Evolutionary conservation across 2,329 filamentous ascomycete species (phyloP).

Genomic region (Botrytis elliptica): DNA sequence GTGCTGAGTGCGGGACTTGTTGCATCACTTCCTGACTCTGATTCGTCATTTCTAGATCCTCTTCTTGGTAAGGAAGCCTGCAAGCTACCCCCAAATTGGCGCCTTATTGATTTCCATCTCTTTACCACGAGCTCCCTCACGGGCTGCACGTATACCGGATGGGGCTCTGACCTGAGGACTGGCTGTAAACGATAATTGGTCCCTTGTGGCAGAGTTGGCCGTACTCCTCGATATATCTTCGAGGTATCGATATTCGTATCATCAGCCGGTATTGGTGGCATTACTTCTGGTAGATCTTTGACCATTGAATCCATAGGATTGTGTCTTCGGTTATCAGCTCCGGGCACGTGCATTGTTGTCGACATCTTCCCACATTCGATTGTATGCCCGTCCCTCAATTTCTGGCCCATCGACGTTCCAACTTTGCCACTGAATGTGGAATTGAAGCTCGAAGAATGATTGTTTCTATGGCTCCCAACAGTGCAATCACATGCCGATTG

Average conservation of each 20-base stretch:
- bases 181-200: conserved; percentile 31
- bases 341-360: not conserved
- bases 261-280: not conserved
- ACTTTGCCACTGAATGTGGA: not conserved
- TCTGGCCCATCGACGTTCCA: not conserved
- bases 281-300: not conserved
- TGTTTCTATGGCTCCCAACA: conserved; percentile 17
- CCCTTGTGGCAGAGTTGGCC: not conserved
- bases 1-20: conserved; percentile 25
- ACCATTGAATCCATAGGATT: not conserved
- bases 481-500: conserved; percentile 18
- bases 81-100: conserved; percentile 33
- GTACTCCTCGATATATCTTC: conserved; percentile 15
- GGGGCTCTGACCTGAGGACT: conserved; percentile 34
- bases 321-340: not conserved
- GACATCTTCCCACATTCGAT: not conserved
- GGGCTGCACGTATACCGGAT: conserved; percentile 37
- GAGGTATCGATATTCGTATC: conserved; percentile 18
- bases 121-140: conserved; percentile 37
- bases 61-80: conserved; percentile 25
- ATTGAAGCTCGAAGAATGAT: not conserved
- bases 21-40: conserved; percentile 19
- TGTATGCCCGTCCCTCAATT: not conserved
- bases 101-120: conserved; percentile 33
- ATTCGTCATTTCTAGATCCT: conserved; percentile 23